Conservation (phyloP, 2,329 filamentous ascomycete species). For the Hypoxylon sp. region DNA sequence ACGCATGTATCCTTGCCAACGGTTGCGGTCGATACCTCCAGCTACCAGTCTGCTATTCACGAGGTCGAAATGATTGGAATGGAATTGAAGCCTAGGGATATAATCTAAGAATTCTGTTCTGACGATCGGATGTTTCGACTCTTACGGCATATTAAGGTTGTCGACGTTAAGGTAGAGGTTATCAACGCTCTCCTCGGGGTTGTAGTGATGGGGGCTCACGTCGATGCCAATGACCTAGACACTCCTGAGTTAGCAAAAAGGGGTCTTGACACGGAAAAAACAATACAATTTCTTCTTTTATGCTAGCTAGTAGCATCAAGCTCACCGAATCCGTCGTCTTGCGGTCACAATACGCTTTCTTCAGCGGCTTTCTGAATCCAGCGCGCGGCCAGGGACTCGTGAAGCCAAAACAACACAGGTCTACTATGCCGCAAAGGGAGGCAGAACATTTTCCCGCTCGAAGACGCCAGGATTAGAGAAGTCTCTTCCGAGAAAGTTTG, state of each 20-base stretch:
- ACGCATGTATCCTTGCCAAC: slow-evolving; percentile 82
- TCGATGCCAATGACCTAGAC: slow-evolving; percentile 78
- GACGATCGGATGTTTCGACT: slow-evolving; percentile 17
- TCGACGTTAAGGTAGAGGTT: slow-evolving; percentile 82
- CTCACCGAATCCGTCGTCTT: slow-evolving; percentile 23
- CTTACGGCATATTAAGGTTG: slow-evolving; percentile 76
- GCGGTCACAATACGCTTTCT: slow-evolving; percentile 15
- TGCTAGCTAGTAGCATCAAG: slow-evolving; percentile 22
- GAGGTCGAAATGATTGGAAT: slow-evolving; percentile 81
- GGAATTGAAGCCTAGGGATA: slow-evolving; percentile 63
- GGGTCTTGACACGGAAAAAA: slow-evolving; percentile 8
- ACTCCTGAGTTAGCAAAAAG: slow-evolving; percentile 32
- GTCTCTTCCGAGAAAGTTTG: slow-evolving; percentile 6
- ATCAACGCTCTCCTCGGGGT: slow-evolving; percentile 72
- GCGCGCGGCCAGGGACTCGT: not conserved
- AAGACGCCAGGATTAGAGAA: slow-evolving; percentile 15
- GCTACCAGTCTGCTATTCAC: slow-evolving; percentile 83
- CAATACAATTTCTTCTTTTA: not conserved
- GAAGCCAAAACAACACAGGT: slow-evolving; percentile 8
- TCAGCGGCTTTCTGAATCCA: slow-evolving; percentile 8
- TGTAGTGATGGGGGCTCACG: slow-evolving; percentile 73
- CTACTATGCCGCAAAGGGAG: slow-evolving; percentile 9
- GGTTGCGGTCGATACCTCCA: slow-evolving; percentile 77
- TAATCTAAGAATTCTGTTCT: slow-evolving; percentile 35
- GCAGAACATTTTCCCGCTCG: slow-evolving; percentile 11